A percentile compares a stretch with the other conserved stretches of the same genome.
Evolutionary conservation across 2,329 filamentous ascomycete species (phyloP).

Genomic region (Xylariaceae sp.): DNA sequence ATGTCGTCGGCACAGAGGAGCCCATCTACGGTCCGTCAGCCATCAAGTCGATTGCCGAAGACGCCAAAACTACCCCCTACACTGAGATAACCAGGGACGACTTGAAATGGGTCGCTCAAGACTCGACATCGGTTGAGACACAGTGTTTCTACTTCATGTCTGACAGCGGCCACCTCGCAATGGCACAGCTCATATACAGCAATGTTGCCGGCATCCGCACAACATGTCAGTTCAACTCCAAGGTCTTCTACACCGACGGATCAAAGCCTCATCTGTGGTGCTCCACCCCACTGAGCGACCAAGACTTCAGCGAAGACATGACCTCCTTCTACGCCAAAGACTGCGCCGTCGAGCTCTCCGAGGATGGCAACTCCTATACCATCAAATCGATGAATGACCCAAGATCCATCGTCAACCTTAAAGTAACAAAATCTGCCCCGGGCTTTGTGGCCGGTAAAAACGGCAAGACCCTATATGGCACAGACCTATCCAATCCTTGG

Average conservation of each 20-base stretch:
- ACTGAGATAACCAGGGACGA: slow-evolving; percentile 75
- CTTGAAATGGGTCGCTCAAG: slow-evolving; percentile 76
- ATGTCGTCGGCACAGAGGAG: slow-evolving; percentile 93
- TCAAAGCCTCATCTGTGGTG: slow-evolving; percentile 78
- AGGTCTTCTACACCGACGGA: slow-evolving; percentile 76
- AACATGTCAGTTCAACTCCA: slow-evolving; percentile 90
- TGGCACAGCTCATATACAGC: slow-evolving; percentile 94
- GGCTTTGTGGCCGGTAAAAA: slow-evolving; percentile 83
- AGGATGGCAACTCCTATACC: slow-evolving; percentile 75
- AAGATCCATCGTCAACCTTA: slow-evolving; percentile 79
- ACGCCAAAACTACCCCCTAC: slow-evolving; percentile 73
- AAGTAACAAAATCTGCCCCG: slow-evolving; percentile 68
- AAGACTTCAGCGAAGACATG: slow-evolving; percentile 80
- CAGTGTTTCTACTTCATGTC: slow-evolving; percentile 89
- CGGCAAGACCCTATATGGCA: slow-evolving; percentile 81
- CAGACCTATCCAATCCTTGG: slow-evolving; percentile 82
- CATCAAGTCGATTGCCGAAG: slow-evolving; percentile 79
- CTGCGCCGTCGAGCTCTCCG: slow-evolving; percentile 78
- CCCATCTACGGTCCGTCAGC: slow-evolving; percentile 89
- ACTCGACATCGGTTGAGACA: slow-evolving; percentile 87
- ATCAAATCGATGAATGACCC: slow-evolving; percentile 89
- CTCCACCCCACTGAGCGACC: slow-evolving; percentile 72
- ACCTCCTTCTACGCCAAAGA: slow-evolving; percentile 81
- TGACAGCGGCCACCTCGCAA: slow-evolving; percentile 70
- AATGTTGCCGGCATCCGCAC: slow-evolving; percentile 88